Conservation (phyloP, 148 eudicot genomes). For the Nyssa sinensis region DNA sequence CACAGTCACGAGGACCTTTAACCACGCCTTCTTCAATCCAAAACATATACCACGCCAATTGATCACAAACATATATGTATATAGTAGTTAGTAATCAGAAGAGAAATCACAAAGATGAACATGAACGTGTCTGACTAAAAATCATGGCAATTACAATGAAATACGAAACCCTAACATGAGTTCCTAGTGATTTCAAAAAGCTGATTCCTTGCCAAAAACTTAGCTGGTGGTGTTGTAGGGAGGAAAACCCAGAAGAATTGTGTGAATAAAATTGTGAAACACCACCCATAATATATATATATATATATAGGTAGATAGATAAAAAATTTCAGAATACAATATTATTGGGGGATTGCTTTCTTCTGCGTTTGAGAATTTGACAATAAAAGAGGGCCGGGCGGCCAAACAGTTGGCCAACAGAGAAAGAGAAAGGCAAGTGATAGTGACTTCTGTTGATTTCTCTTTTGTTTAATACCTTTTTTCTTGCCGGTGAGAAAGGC, state of each 20-base stretch:
- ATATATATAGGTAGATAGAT: no score
- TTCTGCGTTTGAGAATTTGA: no score
- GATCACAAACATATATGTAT: no score
- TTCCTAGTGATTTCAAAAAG: neutral
- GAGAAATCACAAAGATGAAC: neutral
- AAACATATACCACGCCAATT: no score
- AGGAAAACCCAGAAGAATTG: neutral
- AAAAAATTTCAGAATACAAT: no score
- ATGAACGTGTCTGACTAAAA: neutral
- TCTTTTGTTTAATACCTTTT: no score
- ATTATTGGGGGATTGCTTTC: no score
- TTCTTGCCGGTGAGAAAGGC: no score
- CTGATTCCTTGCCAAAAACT: neutral
- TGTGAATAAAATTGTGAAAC: neutral
- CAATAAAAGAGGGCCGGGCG: no score
- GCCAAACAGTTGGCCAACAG: no score
- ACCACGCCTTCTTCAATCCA: neutral
- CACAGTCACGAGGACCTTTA: constrained; percentile 33
- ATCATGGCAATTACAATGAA: neutral
- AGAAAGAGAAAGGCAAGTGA: no score
- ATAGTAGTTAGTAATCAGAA: neutral
- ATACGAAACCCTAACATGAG: neutral
- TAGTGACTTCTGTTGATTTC: no score
- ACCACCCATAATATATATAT: neutral
- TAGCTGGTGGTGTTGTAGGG: neutral